A percentile compares a stretch with the other conserved stretches of the same genome.
phyloP scores from a whole-genome alignment of 441 rosid genomes.

The Croton laevigatus region DNA sequence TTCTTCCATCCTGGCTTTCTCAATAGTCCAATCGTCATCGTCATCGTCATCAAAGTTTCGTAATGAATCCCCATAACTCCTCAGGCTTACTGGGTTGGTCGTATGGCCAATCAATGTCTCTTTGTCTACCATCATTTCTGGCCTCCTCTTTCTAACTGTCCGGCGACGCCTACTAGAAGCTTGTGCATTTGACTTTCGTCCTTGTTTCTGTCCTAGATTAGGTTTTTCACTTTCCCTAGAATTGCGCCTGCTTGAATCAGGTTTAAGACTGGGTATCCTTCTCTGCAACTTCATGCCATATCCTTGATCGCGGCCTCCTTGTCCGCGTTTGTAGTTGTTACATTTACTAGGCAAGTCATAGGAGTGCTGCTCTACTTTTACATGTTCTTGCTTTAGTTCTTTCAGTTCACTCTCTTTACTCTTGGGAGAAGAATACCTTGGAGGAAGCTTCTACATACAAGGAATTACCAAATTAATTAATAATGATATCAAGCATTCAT shows the following conservation, averaged over 20 bases:
- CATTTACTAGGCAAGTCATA: slow-evolving; percentile 35
- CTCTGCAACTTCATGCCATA: slow-evolving; percentile 47
- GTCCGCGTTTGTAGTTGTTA: slow-evolving; percentile 52
- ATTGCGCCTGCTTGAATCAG: slow-evolving; percentile 37
- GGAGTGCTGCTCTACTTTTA: slow-evolving; percentile 43
- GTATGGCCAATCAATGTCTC: slow-evolving; percentile 31
- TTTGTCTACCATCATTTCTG: slow-evolving; percentile 43
- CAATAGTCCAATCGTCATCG: slow-evolving; percentile 62
- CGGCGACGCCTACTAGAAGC: slow-evolving; percentile 63
- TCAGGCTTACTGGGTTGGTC: slow-evolving; percentile 34
- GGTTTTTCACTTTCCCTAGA: slow-evolving; percentile 32
- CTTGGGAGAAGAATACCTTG: slow-evolving; percentile 43
- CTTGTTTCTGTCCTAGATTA: slow-evolving; percentile 32
- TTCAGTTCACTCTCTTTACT: slow-evolving; percentile 40
- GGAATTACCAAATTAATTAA: slow-evolving; percentile 7
- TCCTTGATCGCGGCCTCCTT: slow-evolving; percentile 57
- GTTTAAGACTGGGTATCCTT: slow-evolving; percentile 39
- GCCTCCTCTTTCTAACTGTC: slow-evolving; percentile 70
- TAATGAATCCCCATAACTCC: slow-evolving; percentile 31
- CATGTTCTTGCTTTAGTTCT: slow-evolving; percentile 33
- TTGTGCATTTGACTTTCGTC: slow-evolving; percentile 36
- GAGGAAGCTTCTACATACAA: slow-evolving; percentile 58
- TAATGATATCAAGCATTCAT: neutral
- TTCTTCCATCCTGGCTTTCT: slow-evolving; percentile 36
- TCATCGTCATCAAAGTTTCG: slow-evolving; percentile 48